These are phyloP conservation scores for Cucumis hystrix DNA, from an alignment of 306 rosid genomes.

Conservation along the genomic window DNA sequence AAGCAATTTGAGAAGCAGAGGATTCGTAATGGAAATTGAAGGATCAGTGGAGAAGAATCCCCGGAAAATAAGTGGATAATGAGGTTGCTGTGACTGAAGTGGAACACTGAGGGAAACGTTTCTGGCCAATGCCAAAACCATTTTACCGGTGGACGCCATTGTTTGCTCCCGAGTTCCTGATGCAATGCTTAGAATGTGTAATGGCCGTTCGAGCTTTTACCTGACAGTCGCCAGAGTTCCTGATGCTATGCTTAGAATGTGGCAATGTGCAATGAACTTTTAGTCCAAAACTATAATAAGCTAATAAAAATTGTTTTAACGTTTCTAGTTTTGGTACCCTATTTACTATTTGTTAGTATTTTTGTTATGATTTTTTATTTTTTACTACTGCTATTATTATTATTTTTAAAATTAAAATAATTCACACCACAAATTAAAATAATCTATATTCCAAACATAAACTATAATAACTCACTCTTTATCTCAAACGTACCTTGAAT, in stretches of 20 bases:
- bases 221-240: neutral
- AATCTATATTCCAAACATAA: too few relatives aligned
- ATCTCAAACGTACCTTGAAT: too few relatives aligned
- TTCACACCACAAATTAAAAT: too few relatives aligned
- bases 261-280: too few relatives aligned
- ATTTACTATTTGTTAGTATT: too few relatives aligned
- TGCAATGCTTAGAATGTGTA: neutral
- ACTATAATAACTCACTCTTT: too few relatives aligned
- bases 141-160: neutral
- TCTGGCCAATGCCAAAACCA: neutral
- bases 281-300: too few relatives aligned
- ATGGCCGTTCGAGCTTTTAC: neutral
- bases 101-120: neutral
- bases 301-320: too few relatives aligned
- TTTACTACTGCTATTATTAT: too few relatives aligned
- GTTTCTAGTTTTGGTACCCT: too few relatives aligned
- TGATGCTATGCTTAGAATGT: neutral
- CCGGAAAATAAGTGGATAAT: neutral
- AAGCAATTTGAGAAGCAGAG: neutral
- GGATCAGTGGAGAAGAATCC: neutral
- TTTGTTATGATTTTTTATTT: too few relatives aligned
- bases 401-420: too few relatives aligned
- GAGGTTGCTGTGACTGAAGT: neutral
- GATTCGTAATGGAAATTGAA: neutral
- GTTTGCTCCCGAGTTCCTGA: neutral